These are phyloP conservation scores for Auriscalpium microsporum DNA, from an alignment of 768 basidiomycete species.

Conservation along the genomic window DNA sequence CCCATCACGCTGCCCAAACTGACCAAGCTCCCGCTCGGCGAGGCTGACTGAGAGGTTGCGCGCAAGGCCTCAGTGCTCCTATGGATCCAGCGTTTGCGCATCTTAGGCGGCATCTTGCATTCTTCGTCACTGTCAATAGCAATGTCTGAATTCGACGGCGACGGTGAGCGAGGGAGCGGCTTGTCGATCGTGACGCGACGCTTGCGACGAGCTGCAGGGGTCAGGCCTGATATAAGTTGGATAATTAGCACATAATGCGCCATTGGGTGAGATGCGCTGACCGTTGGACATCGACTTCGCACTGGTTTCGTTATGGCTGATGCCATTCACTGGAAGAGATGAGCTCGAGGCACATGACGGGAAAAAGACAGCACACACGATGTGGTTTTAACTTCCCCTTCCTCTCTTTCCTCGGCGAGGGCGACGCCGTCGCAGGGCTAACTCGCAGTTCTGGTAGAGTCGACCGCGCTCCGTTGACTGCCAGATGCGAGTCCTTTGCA, in stretches of 20 bases:
- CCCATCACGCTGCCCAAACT: constrained; percentile 15
- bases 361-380: constrained; percentile 15
- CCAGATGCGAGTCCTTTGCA: no score
- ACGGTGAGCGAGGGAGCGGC: constrained; percentile 10
- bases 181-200: constrained; percentile 1
- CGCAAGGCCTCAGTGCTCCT: constrained; percentile 12
- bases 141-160: constrained; percentile 9
- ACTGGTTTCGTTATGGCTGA: neutral
- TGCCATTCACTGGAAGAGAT: constrained; percentile 2
- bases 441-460: neutral
- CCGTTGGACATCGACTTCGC: neutral
- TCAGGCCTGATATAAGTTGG: neutral
- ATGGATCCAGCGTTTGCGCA: constrained; percentile 17
- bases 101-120: constrained; percentile 13
- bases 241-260: neutral
- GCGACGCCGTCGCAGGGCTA: constrained; percentile 7
- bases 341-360: no score
- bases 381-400: constrained; percentile 22
- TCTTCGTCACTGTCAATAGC: constrained; percentile 7
- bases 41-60: constrained; percentile 9
- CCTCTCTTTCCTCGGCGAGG: constrained; percentile 15
- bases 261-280: neutral
- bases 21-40: constrained; percentile 11
- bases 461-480: neutral
- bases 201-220: neutral